Evolutionary conservation across 129 eudicot species (phyloP).

Genomic region (Centrapalus pauciflorus): DNA sequence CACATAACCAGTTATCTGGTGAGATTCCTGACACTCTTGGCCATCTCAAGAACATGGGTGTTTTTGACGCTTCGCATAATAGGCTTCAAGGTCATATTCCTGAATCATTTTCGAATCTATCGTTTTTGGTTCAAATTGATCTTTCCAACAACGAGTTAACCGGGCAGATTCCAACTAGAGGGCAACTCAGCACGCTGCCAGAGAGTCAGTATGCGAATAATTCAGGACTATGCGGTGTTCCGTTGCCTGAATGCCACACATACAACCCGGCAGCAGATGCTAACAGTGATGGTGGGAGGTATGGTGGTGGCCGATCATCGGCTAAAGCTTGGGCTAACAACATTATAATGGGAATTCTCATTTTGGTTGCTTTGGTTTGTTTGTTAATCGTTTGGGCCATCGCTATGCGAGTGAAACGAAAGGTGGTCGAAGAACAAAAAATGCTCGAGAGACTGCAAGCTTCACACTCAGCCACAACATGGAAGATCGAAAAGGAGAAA

Average conservation of each 20-base stretch:
- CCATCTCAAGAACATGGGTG: conserved; percentile 73
- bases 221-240: conserved; percentile 78
- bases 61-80: conserved; percentile 79
- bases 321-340: conserved; percentile 65
- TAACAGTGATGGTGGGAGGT: conserved; percentile 26
- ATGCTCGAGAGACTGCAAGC: conserved; percentile 69
- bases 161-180: conserved; percentile 80
- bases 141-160: conserved; percentile 82
- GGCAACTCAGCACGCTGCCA: conserved; percentile 87
- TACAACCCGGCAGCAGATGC: conserved; percentile 32
- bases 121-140: conserved; percentile 85
- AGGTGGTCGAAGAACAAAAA: conserved; percentile 56
- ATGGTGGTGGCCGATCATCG: conserved; percentile 30
- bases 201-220: conserved; percentile 78
- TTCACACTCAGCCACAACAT: conserved; percentile 72
- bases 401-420: conserved; percentile 63
- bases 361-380: conserved; percentile 59
- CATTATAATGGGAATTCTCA: conserved; percentile 64
- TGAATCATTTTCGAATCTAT: conserved; percentile 64
- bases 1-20: conserved; percentile 78
- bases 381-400: conserved; percentile 68
- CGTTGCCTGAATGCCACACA: conserved; percentile 52
- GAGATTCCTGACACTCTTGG: conserved; percentile 80
- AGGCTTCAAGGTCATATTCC: conserved; percentile 90
- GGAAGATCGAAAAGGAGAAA: conserved; percentile 94